Evolutionary conservation across 2,329 filamentous ascomycete species (phyloP).

Genomic region (Corynespora cassiicola): DNA sequence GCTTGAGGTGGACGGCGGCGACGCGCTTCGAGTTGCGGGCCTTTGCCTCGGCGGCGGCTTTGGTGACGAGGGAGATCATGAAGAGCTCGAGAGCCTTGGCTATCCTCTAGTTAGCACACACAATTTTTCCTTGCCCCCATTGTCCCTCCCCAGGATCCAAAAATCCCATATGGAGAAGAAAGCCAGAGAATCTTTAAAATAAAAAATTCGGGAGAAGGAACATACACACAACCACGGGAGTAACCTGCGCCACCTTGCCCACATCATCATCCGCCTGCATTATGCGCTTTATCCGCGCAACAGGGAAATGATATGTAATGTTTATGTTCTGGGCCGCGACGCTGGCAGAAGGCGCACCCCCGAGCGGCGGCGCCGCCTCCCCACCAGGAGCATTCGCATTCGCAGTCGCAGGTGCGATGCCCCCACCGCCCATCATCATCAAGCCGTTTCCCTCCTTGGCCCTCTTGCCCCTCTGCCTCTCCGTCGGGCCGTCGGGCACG

Average conservation of each 20-base stretch:
- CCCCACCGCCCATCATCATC: too few relatives aligned
- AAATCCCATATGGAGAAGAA: too few relatives aligned
- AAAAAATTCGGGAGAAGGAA: too few relatives aligned
- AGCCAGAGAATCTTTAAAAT: too few relatives aligned
- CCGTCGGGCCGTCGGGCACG: constrained; percentile 39
- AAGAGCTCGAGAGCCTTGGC: constrained; percentile 96
- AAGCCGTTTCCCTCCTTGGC: constrained; percentile 30
- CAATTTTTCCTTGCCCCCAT: too few relatives aligned
- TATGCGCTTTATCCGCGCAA: constrained; percentile 96
- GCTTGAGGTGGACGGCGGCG: constrained; percentile 88
- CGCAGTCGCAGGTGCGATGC: too few relatives aligned
- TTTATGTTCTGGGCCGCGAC: constrained; percentile 63
- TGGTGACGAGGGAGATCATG: constrained; percentile 92
- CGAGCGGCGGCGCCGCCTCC: constrained; percentile 10
- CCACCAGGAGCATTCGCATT: constrained; percentile 9
- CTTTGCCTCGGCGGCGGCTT: constrained; percentile 83
- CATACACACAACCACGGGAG: constrained; percentile 86
- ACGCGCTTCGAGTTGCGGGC: constrained; percentile 87
- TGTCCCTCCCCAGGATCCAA: too few relatives aligned
- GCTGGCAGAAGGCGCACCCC: constrained; percentile 33
- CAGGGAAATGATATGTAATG: constrained; percentile 95
- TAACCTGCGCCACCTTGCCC: constrained; percentile 97
- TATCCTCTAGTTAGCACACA: constrained; percentile 46
- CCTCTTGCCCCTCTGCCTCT: constrained; percentile 29
- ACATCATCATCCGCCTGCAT: constrained; percentile 99